Base-by-base conservation (phyloP, 2,329 filamentous ascomycete genomes). In the Botryotinia calthae region DNA sequence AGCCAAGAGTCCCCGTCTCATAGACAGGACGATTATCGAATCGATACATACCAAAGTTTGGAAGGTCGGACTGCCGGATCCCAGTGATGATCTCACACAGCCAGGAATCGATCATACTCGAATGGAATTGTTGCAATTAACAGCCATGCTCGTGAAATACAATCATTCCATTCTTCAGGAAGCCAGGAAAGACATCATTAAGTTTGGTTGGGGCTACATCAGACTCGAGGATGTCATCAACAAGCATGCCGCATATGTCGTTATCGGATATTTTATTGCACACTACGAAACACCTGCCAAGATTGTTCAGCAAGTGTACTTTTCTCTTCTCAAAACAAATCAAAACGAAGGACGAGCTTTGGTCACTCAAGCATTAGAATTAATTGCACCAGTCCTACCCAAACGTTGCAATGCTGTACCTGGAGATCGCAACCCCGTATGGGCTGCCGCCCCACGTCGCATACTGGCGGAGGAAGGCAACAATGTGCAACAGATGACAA, bases 201-300 rank as follows among this genome's bases (percentile, higher is more conserved):
- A 98, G 83, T 99, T 98, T 82, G 95, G 94, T 4, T 99, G 96
- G 96, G 97, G 95, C 28, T 98, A 97, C 80, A 99, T 99, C 79
- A 90, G 93, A 37, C 88, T 99, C n/a, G 97, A 99, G 80, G 96
- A 99, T 82, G 93, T 97, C 73, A 97, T 99, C 84, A 99, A 98
- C 85, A 99, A 99, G 82, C 96, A 98, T 81, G 96, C 95, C 0
- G 95, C 96, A 4, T 99, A 99, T 79, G 95, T 98, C 8, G 90
- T 99, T 9, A 97, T 99, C 74, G 94, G 93, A 4, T 99, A 98
- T 82, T 99, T 99, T 84, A 98, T 99, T 78, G 93, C 94, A 0
- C 93, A 97, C 76, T 99, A 97, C 80, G 97, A 99, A 78, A 98
- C 96, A 0, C 97, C 96, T 0, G 88, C 93, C 20, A 99, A 98